Evolutionary conservation across 257 asterid genomes (phyloP).

Genomic region (Eustoma russellianum): DNA sequence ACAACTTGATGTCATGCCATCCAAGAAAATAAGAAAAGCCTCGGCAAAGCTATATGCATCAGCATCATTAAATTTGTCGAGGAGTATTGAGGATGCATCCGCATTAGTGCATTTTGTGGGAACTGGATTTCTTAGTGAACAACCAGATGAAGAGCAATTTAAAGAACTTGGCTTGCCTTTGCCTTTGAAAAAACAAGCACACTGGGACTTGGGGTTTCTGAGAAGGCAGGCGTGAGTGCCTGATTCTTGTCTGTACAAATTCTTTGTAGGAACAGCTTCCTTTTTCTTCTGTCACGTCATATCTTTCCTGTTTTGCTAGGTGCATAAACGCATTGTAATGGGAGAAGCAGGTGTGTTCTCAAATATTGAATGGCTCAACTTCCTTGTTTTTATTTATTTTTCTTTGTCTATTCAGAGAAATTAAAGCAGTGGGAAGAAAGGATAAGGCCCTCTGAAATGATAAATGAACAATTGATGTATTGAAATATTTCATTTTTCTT

Average conservation of each 20-base stretch:
- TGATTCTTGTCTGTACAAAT: background rate
- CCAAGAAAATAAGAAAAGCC: conserved; percentile 29
- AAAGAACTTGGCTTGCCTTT: conserved; percentile 53
- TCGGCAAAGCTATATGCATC: conserved; percentile 45
- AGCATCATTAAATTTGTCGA: conserved; percentile 46
- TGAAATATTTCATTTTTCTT: no score
- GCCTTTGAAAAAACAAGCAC: conserved; percentile 29
- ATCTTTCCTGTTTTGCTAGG: no score
- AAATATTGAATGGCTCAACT: no score
- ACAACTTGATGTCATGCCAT: conserved; percentile 28
- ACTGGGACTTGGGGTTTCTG: conserved; percentile 35
- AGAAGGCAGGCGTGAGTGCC: background rate
- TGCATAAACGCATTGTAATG: no score
- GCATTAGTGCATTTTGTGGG: conserved; percentile 65
- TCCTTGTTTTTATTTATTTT: no score
- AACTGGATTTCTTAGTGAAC: conserved; percentile 49
- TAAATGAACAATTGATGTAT: no score
- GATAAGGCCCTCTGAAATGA: no score
- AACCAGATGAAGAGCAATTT: conserved; percentile 74
- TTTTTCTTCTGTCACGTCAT: background rate
- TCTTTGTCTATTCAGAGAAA: no score
- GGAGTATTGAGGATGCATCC: conserved; percentile 78
- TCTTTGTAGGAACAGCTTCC: background rate
- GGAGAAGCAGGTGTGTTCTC: no score
- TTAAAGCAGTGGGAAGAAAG: no score